Evolutionary conservation across 2,329 filamentous ascomycete genomes (phyloP), one percentile per base, ranked within the genome.

Genomic region (Taxawa tesnikishii): DNA sequence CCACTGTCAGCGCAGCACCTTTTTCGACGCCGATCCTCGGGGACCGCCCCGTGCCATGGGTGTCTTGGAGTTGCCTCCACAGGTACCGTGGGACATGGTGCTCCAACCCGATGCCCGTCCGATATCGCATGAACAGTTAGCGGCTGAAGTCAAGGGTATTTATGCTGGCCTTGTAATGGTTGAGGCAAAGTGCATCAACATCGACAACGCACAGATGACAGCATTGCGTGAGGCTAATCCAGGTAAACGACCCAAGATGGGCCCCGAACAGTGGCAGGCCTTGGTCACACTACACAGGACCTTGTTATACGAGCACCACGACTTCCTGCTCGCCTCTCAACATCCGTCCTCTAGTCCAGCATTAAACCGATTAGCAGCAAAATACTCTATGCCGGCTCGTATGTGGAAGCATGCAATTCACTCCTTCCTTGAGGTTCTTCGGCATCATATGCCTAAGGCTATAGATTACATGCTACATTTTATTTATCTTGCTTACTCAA

Each of bases 321-420:
- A 67, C 35, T 67, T 67, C 34, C 87, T 94, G 36, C 61, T 94
- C 1, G 87, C 87, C 0, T 82, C 75, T 0, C 85, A 94, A 43
- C 85, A 96, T 47, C 87, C 84, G 0, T 79, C 77, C 0, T 83
- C 84, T 0, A 81, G 69, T 15, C 65, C 67, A 0, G 73, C 77
- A 0, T 52, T 96, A 0, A 67, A 71, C 3, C 63, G 73, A 0
- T 55, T 94, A 0, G 79, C 85, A 0, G 68, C 70, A 0, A 90
- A 90, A 39, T 94, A 94, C 44, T 75, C 76, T 0, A 94, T 96
- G 83, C 87, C 88, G 0, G 84, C 83, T 0, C 65, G 88, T 0
- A 90, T 96, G 82, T 96, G 90, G 90, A 69, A 83, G 0, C 83
- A 93, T 44, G 88, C 83, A 0, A 94, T 96, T 3, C 84, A 58